Conservation (phyloP, 805 yeast species). For the Wickerhamomyces pijperi region DNA sequence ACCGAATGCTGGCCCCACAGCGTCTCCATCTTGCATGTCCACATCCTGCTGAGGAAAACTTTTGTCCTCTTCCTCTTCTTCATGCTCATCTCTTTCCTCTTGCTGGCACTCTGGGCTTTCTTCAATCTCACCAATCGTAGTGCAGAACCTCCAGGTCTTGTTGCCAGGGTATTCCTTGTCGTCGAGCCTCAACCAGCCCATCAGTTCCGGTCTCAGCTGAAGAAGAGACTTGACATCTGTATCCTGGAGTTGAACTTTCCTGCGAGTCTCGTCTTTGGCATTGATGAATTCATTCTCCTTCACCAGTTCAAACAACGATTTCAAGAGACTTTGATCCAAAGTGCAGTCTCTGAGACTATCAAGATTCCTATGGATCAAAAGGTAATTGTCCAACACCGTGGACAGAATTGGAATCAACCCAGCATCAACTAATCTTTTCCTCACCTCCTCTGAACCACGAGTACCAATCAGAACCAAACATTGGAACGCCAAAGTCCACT, state of each 20-base stretch:
- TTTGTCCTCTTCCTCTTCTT: not conserved
- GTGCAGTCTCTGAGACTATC: conserved; percentile 15
- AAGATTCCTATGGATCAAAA: conserved; percentile 27
- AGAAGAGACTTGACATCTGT: not conserved
- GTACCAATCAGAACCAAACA: conserved; percentile 87
- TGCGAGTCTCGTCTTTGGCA: not conserved
- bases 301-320: not conserved
- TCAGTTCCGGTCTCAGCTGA: not conserved
- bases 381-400: conserved; percentile 82
- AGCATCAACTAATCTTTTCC: conserved; percentile 81
- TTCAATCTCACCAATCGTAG: too few relatives aligned
- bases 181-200: not conserved
- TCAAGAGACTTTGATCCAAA: conserved; percentile 7
- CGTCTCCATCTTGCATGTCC: too few relatives aligned
- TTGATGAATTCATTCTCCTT: not conserved
- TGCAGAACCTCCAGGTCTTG: not conserved
- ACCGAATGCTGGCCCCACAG: too few relatives aligned
- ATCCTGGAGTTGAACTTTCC: too few relatives aligned
- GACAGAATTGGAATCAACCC: conserved; percentile 88
- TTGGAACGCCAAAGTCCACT: conserved; percentile 93
- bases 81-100: not conserved
- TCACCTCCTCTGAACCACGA: conserved; percentile 77
- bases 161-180: not conserved
- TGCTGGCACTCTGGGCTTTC: too few relatives aligned
- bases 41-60: too few relatives aligned